Percentiles rank a stretch among this genome's conserved stretches.
These are phyloP conservation scores for Teratosphaeria viscida DNA, from an alignment of 2,329 filamentous ascomycete genomes.

Conservation along the genomic window DNA sequence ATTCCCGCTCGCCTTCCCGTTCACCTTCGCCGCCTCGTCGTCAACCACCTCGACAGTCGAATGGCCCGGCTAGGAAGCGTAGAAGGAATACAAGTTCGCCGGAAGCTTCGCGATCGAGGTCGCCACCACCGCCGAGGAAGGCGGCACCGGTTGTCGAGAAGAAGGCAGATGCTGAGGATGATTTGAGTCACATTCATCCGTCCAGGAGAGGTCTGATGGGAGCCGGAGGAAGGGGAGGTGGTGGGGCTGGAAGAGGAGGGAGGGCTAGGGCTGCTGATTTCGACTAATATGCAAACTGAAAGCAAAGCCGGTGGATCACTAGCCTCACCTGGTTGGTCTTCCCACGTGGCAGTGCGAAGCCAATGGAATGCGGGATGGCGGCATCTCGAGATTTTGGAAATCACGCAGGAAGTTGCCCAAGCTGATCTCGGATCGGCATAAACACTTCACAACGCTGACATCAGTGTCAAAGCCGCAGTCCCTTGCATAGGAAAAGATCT, in stretches of 20 bases:
- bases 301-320: neutral
- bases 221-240: neutral
- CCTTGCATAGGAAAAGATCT: neutral
- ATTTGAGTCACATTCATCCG: conserved; percentile 27
- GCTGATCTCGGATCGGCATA: neutral
- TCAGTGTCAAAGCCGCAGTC: neutral
- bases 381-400: neutral
- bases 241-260: conserved; percentile 8
- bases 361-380: neutral
- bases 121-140: conserved; percentile 12
- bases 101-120: conserved; percentile 15
- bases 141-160: neutral
- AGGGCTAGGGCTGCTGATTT: conserved; percentile 18
- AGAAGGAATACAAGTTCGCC: conserved; percentile 22
- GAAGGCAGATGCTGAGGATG: conserved; percentile 12
- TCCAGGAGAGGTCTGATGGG: conserved; percentile 24
- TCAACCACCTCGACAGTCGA: neutral
- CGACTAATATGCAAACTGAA: conserved; percentile 8
- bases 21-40: conserved; percentile 4
- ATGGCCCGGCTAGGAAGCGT: conserved; percentile 13
- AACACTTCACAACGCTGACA: neutral
- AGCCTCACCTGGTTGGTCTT: neutral
- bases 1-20: conserved; percentile 14
- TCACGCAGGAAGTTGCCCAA: neutral
- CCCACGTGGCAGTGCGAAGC: neutral